Conservation (phyloP, 169 alveolate genomes). For the Plasmodium ovale region DNA sequence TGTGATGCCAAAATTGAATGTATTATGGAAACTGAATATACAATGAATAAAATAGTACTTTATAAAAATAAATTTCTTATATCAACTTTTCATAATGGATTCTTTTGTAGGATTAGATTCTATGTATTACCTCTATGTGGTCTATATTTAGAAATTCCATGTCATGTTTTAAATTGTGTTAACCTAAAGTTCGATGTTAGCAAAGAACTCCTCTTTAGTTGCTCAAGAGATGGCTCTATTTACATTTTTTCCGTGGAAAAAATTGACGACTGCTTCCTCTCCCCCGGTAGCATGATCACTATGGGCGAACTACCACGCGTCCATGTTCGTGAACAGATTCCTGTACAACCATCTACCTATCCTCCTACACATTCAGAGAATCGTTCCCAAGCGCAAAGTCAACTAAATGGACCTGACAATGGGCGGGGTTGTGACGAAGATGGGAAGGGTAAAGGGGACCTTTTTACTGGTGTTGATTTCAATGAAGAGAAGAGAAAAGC, state of each 20-base stretch:
- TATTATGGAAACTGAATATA: conserved; percentile 52
- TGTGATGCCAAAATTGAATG: conserved; percentile 58
- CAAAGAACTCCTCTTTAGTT: conserved; percentile 56
- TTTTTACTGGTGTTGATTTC: neutral
- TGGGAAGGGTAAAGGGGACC: neutral
- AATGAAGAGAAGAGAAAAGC: neutral
- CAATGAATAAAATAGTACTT: conserved; percentile 40
- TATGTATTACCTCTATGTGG: conserved; percentile 61
- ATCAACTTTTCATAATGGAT: conserved; percentile 65
- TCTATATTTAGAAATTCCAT: conserved; percentile 70
- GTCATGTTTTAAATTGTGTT: conserved; percentile 56
- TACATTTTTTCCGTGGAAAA: conserved; percentile 63
- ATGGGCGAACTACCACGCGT: neutral
- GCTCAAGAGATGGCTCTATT: conserved; percentile 66
- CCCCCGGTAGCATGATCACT: neutral
- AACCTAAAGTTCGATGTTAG: conserved; percentile 48
- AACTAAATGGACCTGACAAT: neutral
- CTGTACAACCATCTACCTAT: no score
- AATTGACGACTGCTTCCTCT: conserved; percentile 10
- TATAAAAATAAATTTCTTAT: conserved; percentile 70
- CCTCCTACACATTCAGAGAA: no score
- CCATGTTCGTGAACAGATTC: no score
- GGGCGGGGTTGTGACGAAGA: neutral
- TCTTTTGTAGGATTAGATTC: conserved; percentile 56
- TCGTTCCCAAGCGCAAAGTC: neutral